Percentiles rank a stretch among this genome's conserved stretches.
These are phyloP conservation scores for Acanthamoeba lenticulata DNA, from an alignment of 208 protist species.

Conservation along the genomic window DNA sequence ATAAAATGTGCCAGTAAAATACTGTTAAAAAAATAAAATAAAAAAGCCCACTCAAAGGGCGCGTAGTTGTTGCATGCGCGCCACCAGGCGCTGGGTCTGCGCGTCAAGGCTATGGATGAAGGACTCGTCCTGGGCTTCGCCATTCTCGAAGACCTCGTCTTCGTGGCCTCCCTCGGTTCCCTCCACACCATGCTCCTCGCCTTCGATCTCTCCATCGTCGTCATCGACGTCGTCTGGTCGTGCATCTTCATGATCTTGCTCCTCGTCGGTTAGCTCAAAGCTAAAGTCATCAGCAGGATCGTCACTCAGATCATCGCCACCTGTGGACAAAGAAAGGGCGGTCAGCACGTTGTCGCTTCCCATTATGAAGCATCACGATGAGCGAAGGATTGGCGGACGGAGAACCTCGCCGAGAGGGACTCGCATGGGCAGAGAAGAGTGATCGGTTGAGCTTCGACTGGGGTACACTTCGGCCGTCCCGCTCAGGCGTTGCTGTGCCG, in stretches of 20 bases:
- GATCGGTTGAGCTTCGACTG: background rate
- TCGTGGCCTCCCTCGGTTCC: background rate
- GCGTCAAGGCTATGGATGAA: background rate
- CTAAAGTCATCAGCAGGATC: background rate
- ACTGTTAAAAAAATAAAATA: too few relatives aligned
- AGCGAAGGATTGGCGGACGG: too few relatives aligned
- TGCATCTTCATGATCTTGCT: background rate
- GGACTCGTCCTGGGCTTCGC: background rate
- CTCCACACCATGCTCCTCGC: background rate
- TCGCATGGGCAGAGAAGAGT: background rate
- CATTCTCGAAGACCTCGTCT: background rate
- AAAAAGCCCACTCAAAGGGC: too few relatives aligned
- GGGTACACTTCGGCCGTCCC: background rate
- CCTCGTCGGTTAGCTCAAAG: background rate
- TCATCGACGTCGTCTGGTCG: background rate
- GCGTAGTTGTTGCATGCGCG: background rate
- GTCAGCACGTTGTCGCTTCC: too few relatives aligned
- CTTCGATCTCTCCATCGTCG: background rate
- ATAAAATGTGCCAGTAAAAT: too few relatives aligned
- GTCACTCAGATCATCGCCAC: too few relatives aligned
- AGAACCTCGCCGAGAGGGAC: too few relatives aligned
- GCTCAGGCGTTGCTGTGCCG: background rate
- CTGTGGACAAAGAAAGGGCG: too few relatives aligned
- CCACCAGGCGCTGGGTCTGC: background rate
- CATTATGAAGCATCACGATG: too few relatives aligned